Percentiles rank a stretch among this genome's conserved stretches.
Evolutionary conservation across 2,329 filamentous ascomycete genomes (phyloP).

Genomic region (Phaeosphaeriaceae sp.): DNA sequence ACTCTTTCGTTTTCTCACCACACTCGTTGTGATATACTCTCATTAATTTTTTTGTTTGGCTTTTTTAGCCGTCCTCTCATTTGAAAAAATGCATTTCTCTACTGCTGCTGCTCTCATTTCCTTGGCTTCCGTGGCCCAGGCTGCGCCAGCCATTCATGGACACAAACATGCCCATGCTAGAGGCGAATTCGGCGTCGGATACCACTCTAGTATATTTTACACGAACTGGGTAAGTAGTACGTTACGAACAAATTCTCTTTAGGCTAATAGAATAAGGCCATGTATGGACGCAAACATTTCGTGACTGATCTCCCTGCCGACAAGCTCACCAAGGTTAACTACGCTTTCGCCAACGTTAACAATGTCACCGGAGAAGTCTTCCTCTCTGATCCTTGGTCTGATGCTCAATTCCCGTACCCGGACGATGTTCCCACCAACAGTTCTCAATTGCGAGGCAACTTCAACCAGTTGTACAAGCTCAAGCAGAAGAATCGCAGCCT

Average conservation of each 20-base stretch:
- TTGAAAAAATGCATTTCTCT: slow-evolving; percentile 27
- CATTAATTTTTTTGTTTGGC: slow-evolving; percentile 14
- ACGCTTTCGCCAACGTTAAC: slow-evolving; percentile 86
- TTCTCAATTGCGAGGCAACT: slow-evolving; percentile 74
- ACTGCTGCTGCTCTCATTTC: slow-evolving; percentile 26
- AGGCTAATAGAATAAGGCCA: slow-evolving; percentile 60
- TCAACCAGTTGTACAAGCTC: slow-evolving; percentile 77
- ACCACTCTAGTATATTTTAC: slow-evolving; percentile 72
- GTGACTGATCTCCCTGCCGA: slow-evolving; percentile 82
- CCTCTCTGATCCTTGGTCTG: slow-evolving; percentile 31
- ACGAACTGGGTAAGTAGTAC: slow-evolving; percentile 64
- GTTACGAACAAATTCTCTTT: background rate
- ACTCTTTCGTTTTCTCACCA: background rate
- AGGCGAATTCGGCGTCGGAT: slow-evolving; percentile 49
- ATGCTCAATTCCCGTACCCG: slow-evolving; percentile 68
- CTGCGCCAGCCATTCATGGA: slow-evolving; percentile 13
- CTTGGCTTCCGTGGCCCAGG: slow-evolving; percentile 22
- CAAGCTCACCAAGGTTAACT: slow-evolving; percentile 86
- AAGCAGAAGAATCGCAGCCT: slow-evolving; percentile 79
- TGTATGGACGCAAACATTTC: slow-evolving; percentile 82
- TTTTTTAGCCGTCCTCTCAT: slow-evolving; percentile 30
- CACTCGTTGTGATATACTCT: background rate
- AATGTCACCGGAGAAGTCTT: slow-evolving; percentile 75
- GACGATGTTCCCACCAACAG: slow-evolving; percentile 70
- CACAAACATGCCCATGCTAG: slow-evolving; percentile 8